phyloP scores from a whole-genome alignment of 2,329 filamentous ascomycete species.

The Aspergillus arachidicola region DNA sequence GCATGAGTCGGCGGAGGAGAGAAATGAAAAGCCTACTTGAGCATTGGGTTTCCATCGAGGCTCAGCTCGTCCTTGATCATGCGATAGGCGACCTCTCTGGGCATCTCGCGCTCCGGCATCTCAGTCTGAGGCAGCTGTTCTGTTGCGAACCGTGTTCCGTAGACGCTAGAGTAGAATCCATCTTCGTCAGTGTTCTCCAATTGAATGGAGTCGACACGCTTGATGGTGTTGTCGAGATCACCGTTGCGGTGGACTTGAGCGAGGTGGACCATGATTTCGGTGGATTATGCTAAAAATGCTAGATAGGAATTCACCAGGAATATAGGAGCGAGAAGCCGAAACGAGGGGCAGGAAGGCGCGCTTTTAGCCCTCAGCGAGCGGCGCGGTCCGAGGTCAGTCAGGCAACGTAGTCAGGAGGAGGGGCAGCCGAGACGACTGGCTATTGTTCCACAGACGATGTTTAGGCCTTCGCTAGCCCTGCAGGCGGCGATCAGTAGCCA shows the following conservation, averaged over 20 bases:
- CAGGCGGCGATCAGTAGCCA: conserved; percentile 1
- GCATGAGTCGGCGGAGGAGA: background rate
- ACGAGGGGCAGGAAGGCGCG: conserved; percentile 4
- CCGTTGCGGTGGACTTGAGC: conserved; percentile 40
- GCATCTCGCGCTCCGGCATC: conserved; percentile 92
- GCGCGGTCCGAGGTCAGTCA: conserved; percentile 1
- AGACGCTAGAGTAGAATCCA: conserved; percentile 74
- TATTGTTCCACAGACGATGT: background rate
- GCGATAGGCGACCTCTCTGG: conserved; percentile 86
- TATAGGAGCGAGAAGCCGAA: background rate
- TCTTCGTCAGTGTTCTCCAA: conserved; percentile 49
- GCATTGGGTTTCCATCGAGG: conserved; percentile 86
- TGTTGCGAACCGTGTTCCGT: conserved; percentile 81
- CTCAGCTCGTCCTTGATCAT: conserved; percentile 96
- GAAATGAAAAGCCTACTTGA: conserved; percentile 49
- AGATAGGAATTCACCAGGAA: background rate
- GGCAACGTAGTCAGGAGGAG: background rate
- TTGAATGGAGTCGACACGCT: conserved; percentile 51
- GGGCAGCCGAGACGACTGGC: background rate
- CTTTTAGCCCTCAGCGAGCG: conserved; percentile 1
- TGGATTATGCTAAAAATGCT: background rate
- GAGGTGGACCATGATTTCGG: conserved; percentile 45
- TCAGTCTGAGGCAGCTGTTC: conserved; percentile 78
- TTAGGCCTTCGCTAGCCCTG: conserved; percentile 1
- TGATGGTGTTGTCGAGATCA: conserved; percentile 36